phyloP scores from a whole-genome alignment of 768 basidiomycete genomes.

The Tricholoma sp. region DNA sequence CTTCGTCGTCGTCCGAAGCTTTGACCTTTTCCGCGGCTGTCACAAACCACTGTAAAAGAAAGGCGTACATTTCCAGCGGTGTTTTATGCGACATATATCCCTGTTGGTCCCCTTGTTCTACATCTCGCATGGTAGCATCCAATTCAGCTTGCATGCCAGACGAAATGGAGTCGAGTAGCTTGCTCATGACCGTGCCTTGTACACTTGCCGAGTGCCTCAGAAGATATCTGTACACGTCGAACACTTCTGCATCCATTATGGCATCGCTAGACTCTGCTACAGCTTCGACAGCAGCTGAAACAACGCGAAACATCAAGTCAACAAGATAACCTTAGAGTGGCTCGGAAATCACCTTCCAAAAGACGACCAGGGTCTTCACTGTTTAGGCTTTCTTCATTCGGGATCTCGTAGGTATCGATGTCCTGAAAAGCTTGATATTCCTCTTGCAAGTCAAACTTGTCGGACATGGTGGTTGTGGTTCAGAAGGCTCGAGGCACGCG shows the following conservation, averaged over 20 bases:
- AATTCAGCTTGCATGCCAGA: constrained; percentile 73
- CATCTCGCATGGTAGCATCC: constrained; percentile 64
- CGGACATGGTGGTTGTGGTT: constrained; percentile 24
- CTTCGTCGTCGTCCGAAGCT: constrained; percentile 38
- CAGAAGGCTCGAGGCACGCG: constrained; percentile 8
- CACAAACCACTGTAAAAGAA: constrained; percentile 91
- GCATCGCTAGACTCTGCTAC: constrained; percentile 73
- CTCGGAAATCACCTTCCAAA: constrained; percentile 47
- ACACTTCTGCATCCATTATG: constrained; percentile 61
- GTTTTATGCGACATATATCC: constrained; percentile 56
- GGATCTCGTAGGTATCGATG: constrained; percentile 56
- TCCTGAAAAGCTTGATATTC: constrained; percentile 66
- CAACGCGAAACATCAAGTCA: constrained; percentile 1
- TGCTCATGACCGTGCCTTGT: constrained; percentile 65
- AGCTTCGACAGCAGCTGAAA: constrained; percentile 71
- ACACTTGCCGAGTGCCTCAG: constrained; percentile 70
- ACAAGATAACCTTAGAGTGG: not conserved
- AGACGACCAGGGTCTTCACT: constrained; percentile 49
- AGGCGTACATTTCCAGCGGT: constrained; percentile 88
- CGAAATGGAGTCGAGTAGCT: constrained; percentile 81
- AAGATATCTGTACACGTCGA: constrained; percentile 79
- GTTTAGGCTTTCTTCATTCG: constrained; percentile 60
- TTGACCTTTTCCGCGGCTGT: constrained; percentile 75
- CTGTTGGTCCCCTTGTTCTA: constrained; percentile 65
- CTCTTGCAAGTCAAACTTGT: constrained; percentile 71